phyloP scores from a whole-genome alignment of 768 basidiomycete genomes.

The Phlegmacium glaucopus region DNA sequence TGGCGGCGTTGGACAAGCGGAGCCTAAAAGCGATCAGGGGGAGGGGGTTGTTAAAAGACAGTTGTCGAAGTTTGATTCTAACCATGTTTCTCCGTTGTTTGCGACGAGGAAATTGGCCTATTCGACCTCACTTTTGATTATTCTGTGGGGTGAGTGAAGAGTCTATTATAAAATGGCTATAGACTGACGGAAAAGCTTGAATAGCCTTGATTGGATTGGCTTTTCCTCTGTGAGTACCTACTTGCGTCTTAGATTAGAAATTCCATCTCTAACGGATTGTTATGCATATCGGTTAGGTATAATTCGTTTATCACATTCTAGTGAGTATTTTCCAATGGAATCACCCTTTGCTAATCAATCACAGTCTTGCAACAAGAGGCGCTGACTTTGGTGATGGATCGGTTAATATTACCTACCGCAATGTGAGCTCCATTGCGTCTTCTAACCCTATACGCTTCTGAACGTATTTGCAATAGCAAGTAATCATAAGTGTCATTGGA shows the following conservation, averaged over 20 bases:
- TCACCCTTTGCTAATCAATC: not conserved
- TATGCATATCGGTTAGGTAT: constrained; percentile 17
- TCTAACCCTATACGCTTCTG: not conserved
- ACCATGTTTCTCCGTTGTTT: constrained; percentile 60
- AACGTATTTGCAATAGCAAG: constrained; percentile 46
- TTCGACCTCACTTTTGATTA: constrained; percentile 60
- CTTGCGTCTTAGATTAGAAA: constrained; percentile 27
- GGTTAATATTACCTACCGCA: constrained; percentile 70
- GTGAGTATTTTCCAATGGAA: constrained; percentile 10
- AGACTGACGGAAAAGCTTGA: not conserved
- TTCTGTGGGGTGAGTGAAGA: constrained; percentile 39
- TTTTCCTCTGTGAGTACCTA: constrained; percentile 46
- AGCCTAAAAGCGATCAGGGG: too few relatives aligned
- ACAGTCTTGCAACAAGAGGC: constrained; percentile 61
- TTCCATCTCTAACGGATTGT: constrained; percentile 11
- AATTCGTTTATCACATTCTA: constrained; percentile 29
- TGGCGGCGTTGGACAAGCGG: too few relatives aligned
- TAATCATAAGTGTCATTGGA: constrained; percentile 64
- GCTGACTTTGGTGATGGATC: constrained; percentile 69
- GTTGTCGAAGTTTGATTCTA: constrained; percentile 26
- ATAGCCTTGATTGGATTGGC: constrained; percentile 74
- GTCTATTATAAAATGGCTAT: not conserved
- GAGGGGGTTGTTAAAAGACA: too few relatives aligned
- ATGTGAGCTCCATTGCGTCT: constrained; percentile 33
- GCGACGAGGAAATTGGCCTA: constrained; percentile 59